phyloP scores from a whole-genome alignment of 2,329 filamentous ascomycete species.

The Sclerotinia sclerotiorum region DNA sequence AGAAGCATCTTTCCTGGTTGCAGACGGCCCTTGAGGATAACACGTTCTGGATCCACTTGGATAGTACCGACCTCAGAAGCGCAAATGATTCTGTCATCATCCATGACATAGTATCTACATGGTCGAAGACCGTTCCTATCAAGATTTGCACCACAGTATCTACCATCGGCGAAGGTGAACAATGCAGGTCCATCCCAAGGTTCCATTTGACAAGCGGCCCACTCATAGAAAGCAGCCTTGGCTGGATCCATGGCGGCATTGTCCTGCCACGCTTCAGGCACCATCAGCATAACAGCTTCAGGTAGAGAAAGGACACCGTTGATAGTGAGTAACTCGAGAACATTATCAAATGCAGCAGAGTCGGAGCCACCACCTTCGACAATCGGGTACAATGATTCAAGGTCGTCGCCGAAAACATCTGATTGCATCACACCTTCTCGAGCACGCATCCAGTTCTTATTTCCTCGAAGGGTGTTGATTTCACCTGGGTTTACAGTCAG shows the following conservation, averaged over 20 bases:
- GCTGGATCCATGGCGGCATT: conserved; percentile 89
- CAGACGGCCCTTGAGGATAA: conserved; percentile 89
- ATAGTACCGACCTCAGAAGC: conserved; percentile 96
- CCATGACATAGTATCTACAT: conserved; percentile 95
- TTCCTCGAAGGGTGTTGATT: conserved; percentile 94
- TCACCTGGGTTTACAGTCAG: conserved; percentile 55
- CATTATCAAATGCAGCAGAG: conserved; percentile 96
- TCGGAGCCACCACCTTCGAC: conserved; percentile 96
- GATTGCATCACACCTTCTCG: conserved; percentile 94
- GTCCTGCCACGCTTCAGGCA: conserved; percentile 96
- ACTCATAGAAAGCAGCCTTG: conserved; percentile 97
- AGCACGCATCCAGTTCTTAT: conserved; percentile 99
- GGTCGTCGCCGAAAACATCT: conserved; percentile 85
- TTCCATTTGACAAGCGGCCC: conserved; percentile 98
- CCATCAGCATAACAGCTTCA: conserved; percentile 98
- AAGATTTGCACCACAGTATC: conserved; percentile 95
- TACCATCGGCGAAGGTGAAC: conserved; percentile 94
- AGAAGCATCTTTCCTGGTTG: conserved; percentile 95
- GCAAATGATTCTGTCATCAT: conserved; percentile 95
- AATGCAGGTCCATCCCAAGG: conserved; percentile 96
- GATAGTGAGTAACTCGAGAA: conserved; percentile 88
- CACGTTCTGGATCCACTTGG: conserved; percentile 80
- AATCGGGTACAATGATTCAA: conserved; percentile 87
- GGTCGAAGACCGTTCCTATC: conserved; percentile 94
- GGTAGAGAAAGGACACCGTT: conserved; percentile 94